Conservation (phyloP, 2,329 filamentous ascomycete genomes). For the Exophiala dermatitidis region DNA sequence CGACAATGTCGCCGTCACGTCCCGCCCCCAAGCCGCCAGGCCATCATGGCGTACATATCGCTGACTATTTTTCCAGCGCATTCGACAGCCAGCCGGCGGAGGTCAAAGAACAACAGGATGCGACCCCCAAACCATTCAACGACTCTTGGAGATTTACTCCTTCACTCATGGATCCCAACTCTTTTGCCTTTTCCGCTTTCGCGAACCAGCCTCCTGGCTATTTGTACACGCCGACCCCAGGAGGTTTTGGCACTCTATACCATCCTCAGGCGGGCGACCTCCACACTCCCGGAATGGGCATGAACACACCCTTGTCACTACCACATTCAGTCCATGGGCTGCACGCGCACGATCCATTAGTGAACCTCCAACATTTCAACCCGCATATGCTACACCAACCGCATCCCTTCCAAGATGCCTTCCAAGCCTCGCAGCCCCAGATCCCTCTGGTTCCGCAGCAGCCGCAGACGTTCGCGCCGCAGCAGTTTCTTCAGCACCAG, state of each 20-base stretch:
- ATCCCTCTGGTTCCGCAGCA: slow-evolving; percentile 44
- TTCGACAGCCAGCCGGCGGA: slow-evolving; percentile 44
- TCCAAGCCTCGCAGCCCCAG: slow-evolving; percentile 19
- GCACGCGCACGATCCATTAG: slow-evolving; percentile 51
- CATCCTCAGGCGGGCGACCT: slow-evolving; percentile 79
- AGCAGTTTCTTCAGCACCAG: slow-evolving; percentile 64
- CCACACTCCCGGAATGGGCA: slow-evolving; percentile 68
- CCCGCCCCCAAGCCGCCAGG: slow-evolving; percentile 8
- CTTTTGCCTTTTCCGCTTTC: slow-evolving; percentile 71
- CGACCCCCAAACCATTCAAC: slow-evolving; percentile 69
- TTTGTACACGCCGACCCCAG: slow-evolving; percentile 73
- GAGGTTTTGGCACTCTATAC: slow-evolving; percentile 70
- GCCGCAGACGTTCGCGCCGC: slow-evolving; percentile 31
- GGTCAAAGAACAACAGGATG: slow-evolving; percentile 70
- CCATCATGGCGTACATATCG: slow-evolving; percentile 2
- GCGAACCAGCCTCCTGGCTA: slow-evolving; percentile 73
- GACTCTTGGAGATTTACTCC: slow-evolving; percentile 86
- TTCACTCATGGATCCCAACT: slow-evolving; percentile 77
- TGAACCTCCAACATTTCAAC: slow-evolving; percentile 64
- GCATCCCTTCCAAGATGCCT: slow-evolving; percentile 21
- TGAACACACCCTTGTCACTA: slow-evolving; percentile 75
- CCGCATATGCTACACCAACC: slow-evolving; percentile 36
- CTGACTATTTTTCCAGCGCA: slow-evolving; percentile 33
- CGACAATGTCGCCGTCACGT: slow-evolving; percentile 15
- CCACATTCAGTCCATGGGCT: slow-evolving; percentile 58